These are phyloP conservation scores for Meyerozyma guilliermondii DNA, from an alignment of 1,139 yeast genomes.

Conservation along the genomic window DNA sequence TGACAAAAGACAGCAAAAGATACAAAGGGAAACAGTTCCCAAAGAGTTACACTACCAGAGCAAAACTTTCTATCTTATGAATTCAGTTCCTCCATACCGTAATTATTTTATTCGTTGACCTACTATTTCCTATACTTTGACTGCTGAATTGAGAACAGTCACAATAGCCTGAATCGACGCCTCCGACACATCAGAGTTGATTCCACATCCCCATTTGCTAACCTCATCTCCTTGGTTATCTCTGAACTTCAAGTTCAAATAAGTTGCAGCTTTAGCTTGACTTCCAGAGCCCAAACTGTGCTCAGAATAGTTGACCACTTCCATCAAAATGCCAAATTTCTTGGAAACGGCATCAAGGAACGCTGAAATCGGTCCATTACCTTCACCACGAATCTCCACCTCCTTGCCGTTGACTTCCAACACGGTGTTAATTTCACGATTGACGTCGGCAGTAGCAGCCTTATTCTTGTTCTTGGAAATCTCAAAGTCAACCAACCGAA, in stretches of 20 bases:
- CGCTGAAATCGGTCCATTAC: conserved; percentile 48
- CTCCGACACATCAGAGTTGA: conserved; percentile 41
- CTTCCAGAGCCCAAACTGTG: conserved; percentile 42
- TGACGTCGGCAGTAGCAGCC: conserved; percentile 12
- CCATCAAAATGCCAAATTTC: conserved; percentile 29
- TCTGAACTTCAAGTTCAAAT: conserved; percentile 35
- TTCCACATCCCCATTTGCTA: conserved; percentile 43
- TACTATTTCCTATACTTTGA: not conserved
- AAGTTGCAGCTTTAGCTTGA: conserved; percentile 43
- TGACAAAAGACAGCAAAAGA: no score
- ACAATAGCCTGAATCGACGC: conserved; percentile 46
- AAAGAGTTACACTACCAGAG: no score
- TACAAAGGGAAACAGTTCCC: no score
- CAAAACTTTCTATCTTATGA: no score
- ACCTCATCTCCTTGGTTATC: conserved; percentile 22
- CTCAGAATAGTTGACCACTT: conserved; percentile 40
- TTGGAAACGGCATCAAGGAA: conserved; percentile 38
- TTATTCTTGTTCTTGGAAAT: conserved; percentile 20
- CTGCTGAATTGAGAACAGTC: conserved; percentile 30
- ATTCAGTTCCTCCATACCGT: no score
- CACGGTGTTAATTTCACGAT: conserved; percentile 30
- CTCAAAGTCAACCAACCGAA: conserved; percentile 31
- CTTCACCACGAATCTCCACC: conserved; percentile 29
- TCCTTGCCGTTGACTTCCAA: conserved; percentile 16
- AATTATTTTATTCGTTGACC: no score